Evolutionary conservation across 2,329 filamentous ascomycete species (phyloP).

Genomic region (Arthroderma sp.): DNA sequence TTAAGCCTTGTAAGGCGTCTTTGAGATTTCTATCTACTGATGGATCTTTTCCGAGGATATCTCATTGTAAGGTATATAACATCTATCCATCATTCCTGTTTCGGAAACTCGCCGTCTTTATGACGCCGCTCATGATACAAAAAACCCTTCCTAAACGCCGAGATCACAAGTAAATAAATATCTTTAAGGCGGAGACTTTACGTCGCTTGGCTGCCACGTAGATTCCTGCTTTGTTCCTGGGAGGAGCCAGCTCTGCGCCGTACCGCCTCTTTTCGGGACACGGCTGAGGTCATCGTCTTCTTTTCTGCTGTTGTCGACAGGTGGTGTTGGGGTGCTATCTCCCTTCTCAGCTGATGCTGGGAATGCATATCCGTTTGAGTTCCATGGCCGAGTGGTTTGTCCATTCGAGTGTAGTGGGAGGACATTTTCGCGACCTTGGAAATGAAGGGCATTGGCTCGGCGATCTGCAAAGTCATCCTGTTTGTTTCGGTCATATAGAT

Average conservation of each 20-base stretch:
- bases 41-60: too few species aligned
- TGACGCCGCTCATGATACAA: neutral
- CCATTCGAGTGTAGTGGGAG: constrained; percentile 47
- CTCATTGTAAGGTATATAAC: neutral
- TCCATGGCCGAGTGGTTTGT: constrained; percentile 22
- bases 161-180: constrained; percentile 1
- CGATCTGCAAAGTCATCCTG: constrained; percentile 79
- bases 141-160: neutral
- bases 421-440: constrained; percentile 48
- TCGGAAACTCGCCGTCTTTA: constrained; percentile 2
- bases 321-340: neutral
- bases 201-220: constrained; percentile 53
- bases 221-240: constrained; percentile 76
- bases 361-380: constrained; percentile 25
- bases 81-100: constrained; percentile 2
- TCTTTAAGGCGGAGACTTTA: constrained; percentile 11
- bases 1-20: too few species aligned
- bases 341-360: constrained; percentile 13
- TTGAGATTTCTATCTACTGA: too few species aligned
- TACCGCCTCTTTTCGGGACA: constrained; percentile 27
- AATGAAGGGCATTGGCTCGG: constrained; percentile 51
- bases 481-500: constrained; percentile 87
- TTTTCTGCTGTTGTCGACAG: constrained; percentile 20
- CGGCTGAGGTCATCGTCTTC: constrained; percentile 34
- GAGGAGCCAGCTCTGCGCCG: constrained; percentile 47